A percentile compares a stretch with the other conserved stretches of the same genome.
These are phyloP conservation scores for Amauroascus verrucosus DNA, from an alignment of 2,329 filamentous ascomycete species.

Conservation along the genomic window DNA sequence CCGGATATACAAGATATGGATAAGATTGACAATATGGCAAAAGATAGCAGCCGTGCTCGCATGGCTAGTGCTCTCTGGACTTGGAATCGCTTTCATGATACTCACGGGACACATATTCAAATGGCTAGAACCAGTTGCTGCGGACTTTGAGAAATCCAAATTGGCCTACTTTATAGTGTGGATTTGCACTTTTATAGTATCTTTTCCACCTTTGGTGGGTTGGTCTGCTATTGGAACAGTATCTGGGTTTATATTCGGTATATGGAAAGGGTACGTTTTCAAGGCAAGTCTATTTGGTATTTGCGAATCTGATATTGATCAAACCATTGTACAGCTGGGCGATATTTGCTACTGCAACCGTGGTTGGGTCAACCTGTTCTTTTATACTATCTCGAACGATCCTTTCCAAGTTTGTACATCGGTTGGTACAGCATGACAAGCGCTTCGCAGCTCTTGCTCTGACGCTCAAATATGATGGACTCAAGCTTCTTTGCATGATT, in stretches of 20 bases:
- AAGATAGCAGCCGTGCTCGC: slow-evolving; percentile 48
- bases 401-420: slow-evolving; percentile 66
- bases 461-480: slow-evolving; percentile 78
- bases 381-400: slow-evolving; percentile 74
- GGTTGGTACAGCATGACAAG: slow-evolving; percentile 69
- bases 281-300: not conserved
- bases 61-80: slow-evolving; percentile 42
- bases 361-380: slow-evolving; percentile 64
- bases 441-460: slow-evolving; percentile 81
- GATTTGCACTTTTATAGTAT: slow-evolving; percentile 61
- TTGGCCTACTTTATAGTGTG: slow-evolving; percentile 69
- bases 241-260: slow-evolving; percentile 60
- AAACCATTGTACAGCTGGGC: slow-evolving; percentile 54
- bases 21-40: slow-evolving; percentile 45
- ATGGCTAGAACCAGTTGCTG: slow-evolving; percentile 60
- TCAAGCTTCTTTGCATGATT: slow-evolving; percentile 84
- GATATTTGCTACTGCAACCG: slow-evolving; percentile 66
- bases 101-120: slow-evolving; percentile 74
- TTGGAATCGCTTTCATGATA: slow-evolving; percentile 59
- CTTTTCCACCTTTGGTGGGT: slow-evolving; percentile 78
- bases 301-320: not conserved
- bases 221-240: slow-evolving; percentile 69
- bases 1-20: slow-evolving; percentile 27
- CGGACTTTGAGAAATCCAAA: slow-evolving; percentile 62
- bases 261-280: slow-evolving; percentile 56